These are phyloP conservation scores for Gamsiella multidivaricata DNA, from an alignment of 192 early-diverging fungal species.

Conservation along the genomic window DNA sequence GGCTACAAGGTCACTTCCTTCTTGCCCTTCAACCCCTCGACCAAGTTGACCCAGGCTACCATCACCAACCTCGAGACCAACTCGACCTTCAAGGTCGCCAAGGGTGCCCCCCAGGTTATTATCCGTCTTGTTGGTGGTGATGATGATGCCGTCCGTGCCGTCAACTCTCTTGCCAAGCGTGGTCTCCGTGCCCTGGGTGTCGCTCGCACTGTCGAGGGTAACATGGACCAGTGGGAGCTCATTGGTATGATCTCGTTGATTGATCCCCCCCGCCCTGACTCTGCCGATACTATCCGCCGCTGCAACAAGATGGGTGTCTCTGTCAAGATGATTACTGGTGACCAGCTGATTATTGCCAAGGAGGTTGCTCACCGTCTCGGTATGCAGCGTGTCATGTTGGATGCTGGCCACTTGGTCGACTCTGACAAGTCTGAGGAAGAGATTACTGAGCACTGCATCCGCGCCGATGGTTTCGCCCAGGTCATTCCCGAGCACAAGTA, in stretches of 20 bases:
- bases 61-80: slow-evolving; percentile 75
- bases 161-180: slow-evolving; percentile 85
- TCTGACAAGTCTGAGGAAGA: slow-evolving; percentile 80
- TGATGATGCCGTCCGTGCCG: slow-evolving; percentile 84
- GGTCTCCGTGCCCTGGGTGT: slow-evolving; percentile 89
- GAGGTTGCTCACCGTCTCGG: slow-evolving; percentile 87
- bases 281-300: slow-evolving; percentile 82
- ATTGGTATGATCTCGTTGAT: slow-evolving; percentile 88
- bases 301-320: slow-evolving; percentile 83
- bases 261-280: slow-evolving; percentile 86
- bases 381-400: slow-evolving; percentile 88
- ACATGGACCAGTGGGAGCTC: slow-evolving; percentile 76
- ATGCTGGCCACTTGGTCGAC: slow-evolving; percentile 88
- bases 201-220: slow-evolving; percentile 77
- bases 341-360: slow-evolving; percentile 90
- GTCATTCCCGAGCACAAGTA: slow-evolving; percentile 99
- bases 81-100: slow-evolving; percentile 87
- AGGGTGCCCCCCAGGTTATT: slow-evolving; percentile 96
- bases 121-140: slow-evolving; percentile 84
- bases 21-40: slow-evolving; percentile 89
- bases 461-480: slow-evolving; percentile 96
- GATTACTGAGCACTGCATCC: slow-evolving; percentile 83
- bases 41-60: slow-evolving; percentile 89
- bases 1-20: slow-evolving; percentile 90
- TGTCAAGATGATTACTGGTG: slow-evolving; percentile 94